Conservation (phyloP, 2,329 filamentous ascomycete species). For the Neopestalotiopsis clavispora region DNA sequence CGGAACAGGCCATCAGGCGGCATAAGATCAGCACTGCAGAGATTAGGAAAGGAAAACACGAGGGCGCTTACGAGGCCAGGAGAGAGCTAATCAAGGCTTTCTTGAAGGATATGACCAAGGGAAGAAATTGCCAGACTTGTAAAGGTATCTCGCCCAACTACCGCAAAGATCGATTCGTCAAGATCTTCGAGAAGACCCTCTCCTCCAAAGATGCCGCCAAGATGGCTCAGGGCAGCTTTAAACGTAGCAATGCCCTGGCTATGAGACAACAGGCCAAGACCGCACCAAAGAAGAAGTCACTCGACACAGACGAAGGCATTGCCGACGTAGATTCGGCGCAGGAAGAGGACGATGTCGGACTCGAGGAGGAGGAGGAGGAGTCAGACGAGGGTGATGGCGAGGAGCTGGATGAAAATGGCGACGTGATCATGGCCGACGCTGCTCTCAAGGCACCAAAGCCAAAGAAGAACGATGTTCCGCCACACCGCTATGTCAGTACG, state of each 20-base stretch:
- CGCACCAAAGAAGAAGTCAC: slow-evolving; percentile 41
- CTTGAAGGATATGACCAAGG: slow-evolving; percentile 71
- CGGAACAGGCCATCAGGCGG: slow-evolving; percentile 71
- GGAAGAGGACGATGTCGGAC: slow-evolving; percentile 45
- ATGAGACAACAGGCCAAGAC: slow-evolving; percentile 43
- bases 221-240: slow-evolving; percentile 74
- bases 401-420: slow-evolving; percentile 58
- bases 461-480: slow-evolving; percentile 38
- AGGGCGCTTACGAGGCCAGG: slow-evolving; percentile 79
- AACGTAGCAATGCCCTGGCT: slow-evolving; percentile 72
- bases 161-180: slow-evolving; percentile 88
- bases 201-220: slow-evolving; percentile 75
- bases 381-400: slow-evolving; percentile 51
- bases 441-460: slow-evolving; percentile 37
- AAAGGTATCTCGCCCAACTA: slow-evolving; percentile 78
- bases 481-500: slow-evolving; percentile 79
- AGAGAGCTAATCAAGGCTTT: slow-evolving; percentile 82
- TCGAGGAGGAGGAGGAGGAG: slow-evolving; percentile 47
- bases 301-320: slow-evolving; percentile 70
- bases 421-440: slow-evolving; percentile 63
- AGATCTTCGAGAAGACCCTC: slow-evolving; percentile 88
- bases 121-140: slow-evolving; percentile 71
- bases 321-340: slow-evolving; percentile 65
- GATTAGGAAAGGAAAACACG: slow-evolving; percentile 73
- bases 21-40: slow-evolving; percentile 56